Conservation (phyloP, 495 filamentous ascomycete species). For the Cetradonia linearis region DNA sequence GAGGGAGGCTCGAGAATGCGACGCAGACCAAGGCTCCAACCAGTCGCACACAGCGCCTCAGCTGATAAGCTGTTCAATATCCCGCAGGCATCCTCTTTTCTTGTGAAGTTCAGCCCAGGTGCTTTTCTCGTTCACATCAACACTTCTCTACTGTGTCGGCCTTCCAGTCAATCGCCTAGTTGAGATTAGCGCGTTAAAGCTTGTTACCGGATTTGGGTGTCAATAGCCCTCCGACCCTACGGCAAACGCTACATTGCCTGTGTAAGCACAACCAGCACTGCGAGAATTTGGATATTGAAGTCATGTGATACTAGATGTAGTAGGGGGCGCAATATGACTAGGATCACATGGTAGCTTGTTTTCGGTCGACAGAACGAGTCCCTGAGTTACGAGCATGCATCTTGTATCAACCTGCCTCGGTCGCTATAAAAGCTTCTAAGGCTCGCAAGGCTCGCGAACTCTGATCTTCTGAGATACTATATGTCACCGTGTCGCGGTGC, state of each 20-base stretch:
- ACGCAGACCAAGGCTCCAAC: not conserved
- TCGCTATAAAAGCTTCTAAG: no score
- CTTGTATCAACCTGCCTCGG: no score
- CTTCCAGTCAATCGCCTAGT: not conserved
- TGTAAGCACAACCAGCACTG: not conserved
- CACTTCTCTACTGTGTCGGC: not conserved
- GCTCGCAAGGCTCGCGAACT: not conserved
- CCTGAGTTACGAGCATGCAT: no score
- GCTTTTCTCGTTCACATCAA: not conserved
- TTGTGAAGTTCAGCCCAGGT: not conserved
- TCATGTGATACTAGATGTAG: no score
- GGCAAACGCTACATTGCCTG: not conserved
- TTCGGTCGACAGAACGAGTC: no score
- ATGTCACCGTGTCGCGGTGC: not conserved
- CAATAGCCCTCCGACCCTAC: conserved; percentile 10
- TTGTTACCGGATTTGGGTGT: conserved; percentile 16
- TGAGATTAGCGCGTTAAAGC: not conserved
- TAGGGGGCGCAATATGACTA: no score
- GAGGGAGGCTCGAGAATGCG: not conserved
- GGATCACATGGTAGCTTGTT: no score
- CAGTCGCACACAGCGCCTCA: not conserved
- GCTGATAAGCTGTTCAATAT: not conserved
- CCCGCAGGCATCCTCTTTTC: not conserved
- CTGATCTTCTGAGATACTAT: not conserved
- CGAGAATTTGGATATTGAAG: not conserved